Percentiles rank a stretch among this genome's conserved stretches.
phyloP scores from a whole-genome alignment of 139 green algal genomes.

The Marvania coccoides region DNA sequence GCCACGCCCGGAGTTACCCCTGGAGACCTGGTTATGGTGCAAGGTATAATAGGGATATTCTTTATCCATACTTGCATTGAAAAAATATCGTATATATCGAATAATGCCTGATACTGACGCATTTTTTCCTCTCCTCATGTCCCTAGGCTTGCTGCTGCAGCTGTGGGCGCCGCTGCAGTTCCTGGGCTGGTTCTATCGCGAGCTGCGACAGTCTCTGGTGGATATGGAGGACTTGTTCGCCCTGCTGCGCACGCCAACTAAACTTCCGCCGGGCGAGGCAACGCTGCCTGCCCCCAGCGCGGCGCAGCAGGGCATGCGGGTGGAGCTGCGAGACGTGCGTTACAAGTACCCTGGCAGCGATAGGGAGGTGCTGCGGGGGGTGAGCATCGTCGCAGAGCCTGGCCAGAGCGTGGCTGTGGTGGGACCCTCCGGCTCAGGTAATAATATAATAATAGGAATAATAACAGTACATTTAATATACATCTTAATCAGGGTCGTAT shows the following conservation, averaged over 20 bases:
- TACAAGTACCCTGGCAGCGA: slow-evolving; percentile 53
- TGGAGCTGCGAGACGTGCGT: slow-evolving; percentile 56
- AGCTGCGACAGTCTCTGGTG: slow-evolving; percentile 82
- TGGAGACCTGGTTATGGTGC: slow-evolving; percentile 11
- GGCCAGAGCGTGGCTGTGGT: slow-evolving; percentile 43
- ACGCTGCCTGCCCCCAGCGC: slow-evolving; percentile 9
- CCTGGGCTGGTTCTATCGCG: slow-evolving; percentile 82
- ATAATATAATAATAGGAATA: too few species aligned
- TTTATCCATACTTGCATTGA: neutral
- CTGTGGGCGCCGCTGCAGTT: slow-evolving; percentile 90
- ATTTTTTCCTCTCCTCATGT: too few species aligned
- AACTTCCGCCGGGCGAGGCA: slow-evolving; percentile 49
- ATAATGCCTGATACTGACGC: slow-evolving; percentile 16
- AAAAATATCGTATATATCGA: neutral
- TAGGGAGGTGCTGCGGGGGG: slow-evolving; percentile 40
- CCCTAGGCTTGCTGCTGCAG: slow-evolving; percentile 90
- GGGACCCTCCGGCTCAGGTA: slow-evolving; percentile 13
- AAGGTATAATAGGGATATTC: too few species aligned
- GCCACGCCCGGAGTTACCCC: neutral
- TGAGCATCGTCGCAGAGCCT: slow-evolving; percentile 35
- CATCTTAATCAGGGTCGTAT: too few species aligned
- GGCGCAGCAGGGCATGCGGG: slow-evolving; percentile 22
- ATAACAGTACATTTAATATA: too few species aligned
- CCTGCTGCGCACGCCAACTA: slow-evolving; percentile 61
- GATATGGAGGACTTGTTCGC: slow-evolving; percentile 93